Evolutionary conservation across 139 green algal species (phyloP), one percentile per base, ranked within the genome.

Genomic region (Coccomyxa sp.): DNA sequence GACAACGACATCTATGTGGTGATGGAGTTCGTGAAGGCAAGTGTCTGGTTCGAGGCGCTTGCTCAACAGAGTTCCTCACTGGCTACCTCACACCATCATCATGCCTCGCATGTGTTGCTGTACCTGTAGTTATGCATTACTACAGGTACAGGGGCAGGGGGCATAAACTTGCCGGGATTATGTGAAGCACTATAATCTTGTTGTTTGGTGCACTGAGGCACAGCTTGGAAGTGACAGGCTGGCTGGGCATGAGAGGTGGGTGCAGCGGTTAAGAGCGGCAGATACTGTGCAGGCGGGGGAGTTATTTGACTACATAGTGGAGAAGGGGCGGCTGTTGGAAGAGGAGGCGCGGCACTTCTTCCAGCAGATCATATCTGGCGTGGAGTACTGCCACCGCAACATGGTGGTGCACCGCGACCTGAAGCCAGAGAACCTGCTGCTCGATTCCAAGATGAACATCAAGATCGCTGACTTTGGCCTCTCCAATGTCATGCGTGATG

Each of bases 281-380:
- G 38, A 51, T 51, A 7, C 7, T 51, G 38, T 51, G 38, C 86
- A 97, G 91, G 91, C 88, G 27, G 97, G 97, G 31, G 97, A 99
- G 91, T 93, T 99, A 84, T 99, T 99, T 91, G 97, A 99, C 87
- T 99, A 99, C 92, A 99, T 99, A 77, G 97, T 99, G 13, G 97
- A 99, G 88, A 99, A 99, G 90, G 97, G 97, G 15, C 91, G 97
- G 18, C 89, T 99, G 82, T 84, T 94, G 57, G 97, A 99, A 86
- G 96, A 99, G 63, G 97, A 99, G 85, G 97, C 97, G n/a, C 91
- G 97, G 67, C 91, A 92, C 68, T 99, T 99, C 87, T 99, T 99
- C 88, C 97, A 99, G 89, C 97, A 99, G 90, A 98, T 99, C 82
- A 91, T 98, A 4, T 92, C 85, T 0, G 97, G 97, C 0, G 95